Base-by-base conservation (phyloP, 2,329 filamentous ascomycete genomes). In the Daldinia eschscholtzii region DNA sequence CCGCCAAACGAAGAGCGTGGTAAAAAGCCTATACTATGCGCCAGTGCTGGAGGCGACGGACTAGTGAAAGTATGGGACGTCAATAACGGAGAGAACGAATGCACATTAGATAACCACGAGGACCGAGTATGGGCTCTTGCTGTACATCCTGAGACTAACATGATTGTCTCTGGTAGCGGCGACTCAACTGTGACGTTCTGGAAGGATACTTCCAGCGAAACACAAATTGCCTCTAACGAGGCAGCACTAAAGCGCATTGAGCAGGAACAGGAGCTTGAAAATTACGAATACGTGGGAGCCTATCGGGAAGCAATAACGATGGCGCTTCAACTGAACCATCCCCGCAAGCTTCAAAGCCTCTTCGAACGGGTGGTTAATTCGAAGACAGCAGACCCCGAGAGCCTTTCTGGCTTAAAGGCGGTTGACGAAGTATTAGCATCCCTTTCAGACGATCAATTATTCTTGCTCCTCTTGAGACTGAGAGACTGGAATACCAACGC, bases 401-500 rank as follows among this genome's bases (percentile, higher is more conserved):
- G 89, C 76, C 78, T 93, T 55, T 88, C 85, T 1, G 92, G 92
- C 0, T 79, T 89, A 15, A 84, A 82, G 64, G 88, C 89, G 10
- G 95, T 98, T 7, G 96, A 98, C 74, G 87, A 93, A 58, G 94
- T 97, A 0, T 84, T 99, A 0, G 88, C 86, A n/a, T 88, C 83
- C 12, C 85, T 99, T 5, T 91, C 91, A 4, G 91, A 96, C 73
- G 92, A 95, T 73, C 95, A 98, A 78, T 87, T 99, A 13, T 97
- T 93, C 80, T 85, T 89, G 6, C 86, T 99, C 13, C 86, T 99
- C 0, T 84, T 95, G 41, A 87, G 96, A 65, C 81, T 98, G 50
- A 88, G 97, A 52, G 96, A 99, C 81, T 99, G 96, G 96, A 99
- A 99, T 79, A 97, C 96, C 4, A 98, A 98, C 75, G 94, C 93